Evolutionary conservation across 805 yeast genomes (phyloP).

Genomic region (Ogataea polymorpha): DNA sequence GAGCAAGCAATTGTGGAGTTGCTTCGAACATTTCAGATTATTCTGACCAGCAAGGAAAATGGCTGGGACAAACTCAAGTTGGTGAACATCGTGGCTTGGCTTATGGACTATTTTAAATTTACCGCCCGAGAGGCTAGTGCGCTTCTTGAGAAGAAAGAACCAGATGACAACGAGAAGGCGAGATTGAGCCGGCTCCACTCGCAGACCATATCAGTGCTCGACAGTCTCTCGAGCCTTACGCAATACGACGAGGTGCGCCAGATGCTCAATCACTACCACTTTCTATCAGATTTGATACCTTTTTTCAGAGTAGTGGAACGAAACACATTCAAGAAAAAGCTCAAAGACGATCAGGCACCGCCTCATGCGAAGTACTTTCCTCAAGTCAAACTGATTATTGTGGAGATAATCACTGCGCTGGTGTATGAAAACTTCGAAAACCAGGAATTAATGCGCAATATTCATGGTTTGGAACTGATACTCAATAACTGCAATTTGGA

Average conservation of each 20-base stretch:
- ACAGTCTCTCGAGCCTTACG: conserved; percentile 41
- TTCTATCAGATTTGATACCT: conserved; percentile 34
- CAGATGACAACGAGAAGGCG: not conserved
- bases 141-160: conserved; percentile 17
- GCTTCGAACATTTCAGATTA: conserved; percentile 33
- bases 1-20: conserved; percentile 14
- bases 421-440: conserved; percentile 47
- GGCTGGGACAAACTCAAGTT: conserved; percentile 39
- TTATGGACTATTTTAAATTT: conserved; percentile 30
- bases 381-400: conserved; percentile 58
- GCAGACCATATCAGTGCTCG: conserved; percentile 31
- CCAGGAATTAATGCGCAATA: conserved; percentile 65
- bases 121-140: conserved; percentile 17
- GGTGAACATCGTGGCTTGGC: conserved; percentile 42
- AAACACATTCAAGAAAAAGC: conserved; percentile 35
- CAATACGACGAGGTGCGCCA: conserved; percentile 40
- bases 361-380: conserved; percentile 46
- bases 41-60: conserved; percentile 37
- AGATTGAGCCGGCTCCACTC: conserved; percentile 17
- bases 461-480: conserved; percentile 67
- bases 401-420: conserved; percentile 63
- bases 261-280: conserved; percentile 40
- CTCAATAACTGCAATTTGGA: conserved; percentile 84
- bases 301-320: conserved; percentile 41
- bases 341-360: conserved; percentile 26